Base-by-base conservation (phyloP, 768 basidiomycete genomes). In the Termitomyces sp. region DNA sequence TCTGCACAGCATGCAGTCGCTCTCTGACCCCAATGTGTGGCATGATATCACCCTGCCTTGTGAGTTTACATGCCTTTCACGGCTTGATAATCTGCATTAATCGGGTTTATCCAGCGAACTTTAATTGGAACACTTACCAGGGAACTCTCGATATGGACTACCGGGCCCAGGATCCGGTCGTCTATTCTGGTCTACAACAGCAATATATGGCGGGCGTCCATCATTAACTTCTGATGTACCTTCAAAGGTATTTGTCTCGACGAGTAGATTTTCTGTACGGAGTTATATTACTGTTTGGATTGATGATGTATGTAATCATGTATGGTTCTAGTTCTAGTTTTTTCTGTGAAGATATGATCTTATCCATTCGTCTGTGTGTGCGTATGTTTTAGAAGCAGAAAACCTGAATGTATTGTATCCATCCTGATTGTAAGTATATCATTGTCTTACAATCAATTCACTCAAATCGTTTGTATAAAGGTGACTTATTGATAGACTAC, bases 1-100 rank as follows among this genome's bases (percentile, higher is more conserved):
- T 30, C 64, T 88, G 68, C 81, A 86, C 55, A 83, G 83, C 27
- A 80, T 87, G 66, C 83, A 86, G 63, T 78, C 82, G 33, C 67
- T 88, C 65, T 73, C 78, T 16, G 80, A 86, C 66, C 78, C 81
- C 15, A 68, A 72, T 46, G 70, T 73, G 3, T 87, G 84, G 85
- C 80, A 78, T 39, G 82, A 83, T 66, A 77, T 81, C 31, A 71
- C 78, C 1, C 62, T 85, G 41, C 80, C 85, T 65, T 80, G 85
- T 86, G 61, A 63, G 81, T 68, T 49, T 34, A 53, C 36, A 53
- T 46, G 37, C 24, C 5, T 18, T 27, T 34, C 45, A 12, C 37
- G 57, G 3, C 30, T n/a, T 6, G 37, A 60, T 36, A 47, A 9
- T 37, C 15, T 15, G 8, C 57, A 58, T 22, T 46, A 45, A 30